These are phyloP conservation scores for Clonostachys byssicola DNA, from an alignment of 2,329 filamentous ascomycete species.

Conservation along the genomic window DNA sequence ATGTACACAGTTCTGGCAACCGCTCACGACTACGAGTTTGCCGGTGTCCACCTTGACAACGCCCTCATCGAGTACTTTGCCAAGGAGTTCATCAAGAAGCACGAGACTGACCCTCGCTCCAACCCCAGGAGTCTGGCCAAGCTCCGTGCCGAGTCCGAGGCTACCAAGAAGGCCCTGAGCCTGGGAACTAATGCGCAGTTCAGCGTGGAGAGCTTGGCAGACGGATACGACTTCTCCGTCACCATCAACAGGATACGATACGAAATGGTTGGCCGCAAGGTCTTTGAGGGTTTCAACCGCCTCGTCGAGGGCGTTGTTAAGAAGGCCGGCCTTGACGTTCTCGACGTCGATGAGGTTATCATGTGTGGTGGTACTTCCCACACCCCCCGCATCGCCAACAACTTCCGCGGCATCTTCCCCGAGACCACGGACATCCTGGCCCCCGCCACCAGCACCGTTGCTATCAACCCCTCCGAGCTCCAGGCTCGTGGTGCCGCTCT, in stretches of 20 bases:
- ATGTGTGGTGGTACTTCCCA: constrained; percentile 89
- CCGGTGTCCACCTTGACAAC: constrained; percentile 81
- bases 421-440: constrained; percentile 74
- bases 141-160: constrained; percentile 86
- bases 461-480: constrained; percentile 93
- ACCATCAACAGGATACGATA: constrained; percentile 93
- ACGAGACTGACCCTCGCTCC: constrained; percentile 81
- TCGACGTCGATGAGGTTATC: constrained; percentile 94
- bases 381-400: constrained; percentile 86
- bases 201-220: constrained; percentile 85
- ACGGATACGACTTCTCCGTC: constrained; percentile 85
- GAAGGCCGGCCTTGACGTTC: constrained; percentile 87
- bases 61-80: constrained; percentile 93
- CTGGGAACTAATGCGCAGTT: constrained; percentile 85
- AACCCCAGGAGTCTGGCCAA: constrained; percentile 83
- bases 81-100: constrained; percentile 98
- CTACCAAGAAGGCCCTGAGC: constrained; percentile 87
- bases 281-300: constrained; percentile 83
- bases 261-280: constrained; percentile 81
- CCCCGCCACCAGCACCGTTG: constrained; percentile 70
- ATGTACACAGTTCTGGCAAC: constrained; percentile 96
- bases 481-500: constrained; percentile 87
- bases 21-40: constrained; percentile 91
- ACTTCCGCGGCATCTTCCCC: constrained; percentile 77
- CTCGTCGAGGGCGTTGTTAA: constrained; percentile 80